Base-by-base conservation (phyloP, 2,329 filamentous ascomycete species). In the Hymenoscyphus repandus region DNA sequence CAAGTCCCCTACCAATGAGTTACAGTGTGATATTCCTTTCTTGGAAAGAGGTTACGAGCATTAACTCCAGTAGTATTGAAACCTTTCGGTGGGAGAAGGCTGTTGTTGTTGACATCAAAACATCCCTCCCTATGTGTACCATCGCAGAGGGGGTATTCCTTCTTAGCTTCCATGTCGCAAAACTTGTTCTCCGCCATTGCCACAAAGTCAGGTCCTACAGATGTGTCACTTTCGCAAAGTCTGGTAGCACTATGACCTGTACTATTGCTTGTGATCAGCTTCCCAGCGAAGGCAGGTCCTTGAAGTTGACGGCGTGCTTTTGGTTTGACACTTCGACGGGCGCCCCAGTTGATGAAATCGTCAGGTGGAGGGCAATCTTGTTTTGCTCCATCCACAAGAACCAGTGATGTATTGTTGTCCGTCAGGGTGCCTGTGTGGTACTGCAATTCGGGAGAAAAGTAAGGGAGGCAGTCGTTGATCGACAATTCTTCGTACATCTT, bases 161-260 rank as follows among this genome's bases (percentile, higher is more conserved):
- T 50, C 44, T 63, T 62, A 6, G 53, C 49, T 2, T 55, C 53
- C 65, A 69, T 69, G 45, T 69, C 64, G 52, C 66, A 69, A 51
- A 65, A 68, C 6, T 64, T 13, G 2, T 54, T 54, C 49, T 69
- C 66, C 4, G 49, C 46, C 11, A 57, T 46, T 6, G 65, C 67
- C 20, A 66, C 64, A 22, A 67, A 63, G 47, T 68, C 65, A 10
- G 65, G 66, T 7, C 66, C 67, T 4, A 58, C 52, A 31, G 64
- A 66, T 5, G 51, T 63, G 6, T 51, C 33, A 22, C 54, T 59
- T 51, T 64, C 49, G 53, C 67, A 69, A 7, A 69, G 58, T 45
- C 61, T 55, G 11, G 47, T 60, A 12, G 66, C 67, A 44, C 56
- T 65, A 47, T 68, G 65, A n/a, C n/a, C n/a, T 6, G 30, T 17